phyloP scores from a whole-genome alignment of 2,329 filamentous ascomycete species.

The Lecanosticta acicola region DNA sequence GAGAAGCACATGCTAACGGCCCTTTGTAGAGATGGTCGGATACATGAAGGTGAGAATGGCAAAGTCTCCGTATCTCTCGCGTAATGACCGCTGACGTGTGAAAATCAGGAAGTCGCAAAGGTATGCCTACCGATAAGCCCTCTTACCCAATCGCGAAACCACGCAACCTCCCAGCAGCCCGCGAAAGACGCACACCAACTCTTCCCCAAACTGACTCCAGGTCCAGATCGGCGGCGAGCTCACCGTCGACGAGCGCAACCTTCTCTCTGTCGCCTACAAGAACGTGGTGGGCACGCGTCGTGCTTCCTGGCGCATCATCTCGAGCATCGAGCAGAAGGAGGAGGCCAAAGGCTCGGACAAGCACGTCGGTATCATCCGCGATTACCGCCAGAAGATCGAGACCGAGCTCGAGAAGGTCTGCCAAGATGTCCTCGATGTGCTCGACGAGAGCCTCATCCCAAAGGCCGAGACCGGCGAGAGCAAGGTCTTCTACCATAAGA shows the following conservation, averaged over 20 bases:
- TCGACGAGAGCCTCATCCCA: constrained; percentile 89
- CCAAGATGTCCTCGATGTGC: constrained; percentile 92
- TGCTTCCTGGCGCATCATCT: constrained; percentile 99
- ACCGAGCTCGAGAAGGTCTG: constrained; percentile 94
- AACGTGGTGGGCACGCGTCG: constrained; percentile 97
- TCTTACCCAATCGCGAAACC: constrained; percentile 16
- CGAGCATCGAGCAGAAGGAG: constrained; percentile 99
- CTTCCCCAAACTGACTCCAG: constrained; percentile 11
- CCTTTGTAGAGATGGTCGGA: constrained; percentile 76
- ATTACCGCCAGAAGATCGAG: constrained; percentile 99
- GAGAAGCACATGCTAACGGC: constrained; percentile 20
- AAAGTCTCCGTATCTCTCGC: constrained; percentile 1
- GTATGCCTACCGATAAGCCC: constrained; percentile 43
- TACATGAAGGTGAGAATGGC: constrained; percentile 80
- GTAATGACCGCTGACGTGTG: constrained; percentile 31
- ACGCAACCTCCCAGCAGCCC: not conserved
- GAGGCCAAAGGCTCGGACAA: constrained; percentile 97
- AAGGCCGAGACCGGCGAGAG: constrained; percentile 95
- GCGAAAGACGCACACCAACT: not conserved
- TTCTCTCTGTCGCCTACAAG: constrained; percentile 99
- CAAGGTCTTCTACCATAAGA: constrained; percentile 99
- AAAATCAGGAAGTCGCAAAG: constrained; percentile 84
- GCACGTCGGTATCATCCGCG: constrained; percentile 88
- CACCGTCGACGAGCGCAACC: constrained; percentile 71
- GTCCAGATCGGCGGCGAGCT: constrained; percentile 59